These are phyloP conservation scores for Penstemon davidsonii DNA, from an alignment of 257 asterid species.

Conservation along the genomic window DNA sequence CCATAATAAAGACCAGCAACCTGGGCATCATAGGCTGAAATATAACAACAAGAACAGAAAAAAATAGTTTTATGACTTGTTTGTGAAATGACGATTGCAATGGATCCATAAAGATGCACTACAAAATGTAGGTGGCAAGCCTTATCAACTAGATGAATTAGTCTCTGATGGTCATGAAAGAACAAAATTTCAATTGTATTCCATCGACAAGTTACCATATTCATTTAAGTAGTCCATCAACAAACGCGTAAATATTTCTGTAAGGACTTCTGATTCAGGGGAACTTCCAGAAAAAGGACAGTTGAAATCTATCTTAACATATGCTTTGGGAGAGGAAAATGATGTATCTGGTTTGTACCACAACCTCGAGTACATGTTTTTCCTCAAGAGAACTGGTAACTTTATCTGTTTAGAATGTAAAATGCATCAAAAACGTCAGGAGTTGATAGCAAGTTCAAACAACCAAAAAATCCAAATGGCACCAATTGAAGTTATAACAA, in stretches of 20 bases:
- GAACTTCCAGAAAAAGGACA: constrained; percentile 88
- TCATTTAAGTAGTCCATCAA: constrained; percentile 96
- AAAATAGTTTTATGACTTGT: constrained; percentile 16
- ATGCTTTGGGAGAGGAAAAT: constrained; percentile 88
- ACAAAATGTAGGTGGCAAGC: too few species aligned
- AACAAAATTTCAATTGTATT: constrained; percentile 7
- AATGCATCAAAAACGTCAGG: constrained; percentile 32
- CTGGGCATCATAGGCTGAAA: constrained; percentile 92
- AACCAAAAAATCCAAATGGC: constrained; percentile 14
- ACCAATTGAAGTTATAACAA: constrained; percentile 21
- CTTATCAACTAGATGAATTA: neutral
- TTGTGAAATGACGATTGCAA: constrained; percentile 27
- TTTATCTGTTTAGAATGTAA: constrained; percentile 53
- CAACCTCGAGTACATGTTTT: constrained; percentile 77
- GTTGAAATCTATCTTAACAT: constrained; percentile 78
- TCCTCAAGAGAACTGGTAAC: constrained; percentile 68
- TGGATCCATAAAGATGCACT: constrained; percentile 5
- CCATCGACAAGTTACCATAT: constrained; percentile 59
- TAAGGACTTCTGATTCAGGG: constrained; percentile 82
- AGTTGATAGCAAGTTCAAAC: constrained; percentile 18
- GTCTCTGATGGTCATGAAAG: neutral
- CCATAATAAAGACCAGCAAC: constrained; percentile 95
- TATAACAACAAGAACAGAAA: constrained; percentile 26
- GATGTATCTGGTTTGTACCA: constrained; percentile 94
- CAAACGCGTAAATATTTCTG: constrained; percentile 79